These are phyloP conservation scores for Hippophae rhamnoides DNA, from an alignment of 306 rosid species.

Conservation along the genomic window DNA sequence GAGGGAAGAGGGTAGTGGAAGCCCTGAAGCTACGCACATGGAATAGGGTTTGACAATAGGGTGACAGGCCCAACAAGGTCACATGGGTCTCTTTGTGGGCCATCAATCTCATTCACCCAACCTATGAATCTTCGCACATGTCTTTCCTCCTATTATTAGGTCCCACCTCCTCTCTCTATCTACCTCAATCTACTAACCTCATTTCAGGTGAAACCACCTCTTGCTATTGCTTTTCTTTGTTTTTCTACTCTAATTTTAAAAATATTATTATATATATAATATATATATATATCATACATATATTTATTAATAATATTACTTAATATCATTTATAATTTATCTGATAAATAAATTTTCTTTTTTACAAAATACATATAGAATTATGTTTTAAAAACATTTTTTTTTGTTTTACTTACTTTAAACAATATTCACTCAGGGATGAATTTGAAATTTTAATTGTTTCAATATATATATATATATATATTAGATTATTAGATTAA, in stretches of 20 bases:
- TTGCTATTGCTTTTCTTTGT: background rate
- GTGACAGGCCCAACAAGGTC: conserved; percentile 59
- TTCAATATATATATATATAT: no score
- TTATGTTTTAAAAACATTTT: no score
- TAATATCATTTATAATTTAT: no score
- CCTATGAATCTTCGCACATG: conserved; percentile 54
- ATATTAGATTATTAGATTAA: no score
- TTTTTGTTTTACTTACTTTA: no score
- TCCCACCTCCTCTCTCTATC: conserved; percentile 31
- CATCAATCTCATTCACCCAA: conserved; percentile 15
- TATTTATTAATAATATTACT: no score
- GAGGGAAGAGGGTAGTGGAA: conserved; percentile 36
- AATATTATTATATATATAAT: no score
- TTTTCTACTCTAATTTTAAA: background rate
- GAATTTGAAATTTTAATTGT: no score
- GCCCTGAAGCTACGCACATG: conserved; percentile 90
- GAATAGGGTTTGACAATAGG: conserved; percentile 61
- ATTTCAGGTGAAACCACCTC: conserved; percentile 1
- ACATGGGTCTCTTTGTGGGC: conserved; percentile 50
- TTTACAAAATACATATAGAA: no score
- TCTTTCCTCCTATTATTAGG: conserved; percentile 27
- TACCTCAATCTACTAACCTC: background rate
- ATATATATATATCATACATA: no score
- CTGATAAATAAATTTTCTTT: no score
- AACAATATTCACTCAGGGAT: no score